These are phyloP conservation scores for Ogataea glucozyma DNA, from an alignment of 805 yeast species.

Conservation along the genomic window DNA sequence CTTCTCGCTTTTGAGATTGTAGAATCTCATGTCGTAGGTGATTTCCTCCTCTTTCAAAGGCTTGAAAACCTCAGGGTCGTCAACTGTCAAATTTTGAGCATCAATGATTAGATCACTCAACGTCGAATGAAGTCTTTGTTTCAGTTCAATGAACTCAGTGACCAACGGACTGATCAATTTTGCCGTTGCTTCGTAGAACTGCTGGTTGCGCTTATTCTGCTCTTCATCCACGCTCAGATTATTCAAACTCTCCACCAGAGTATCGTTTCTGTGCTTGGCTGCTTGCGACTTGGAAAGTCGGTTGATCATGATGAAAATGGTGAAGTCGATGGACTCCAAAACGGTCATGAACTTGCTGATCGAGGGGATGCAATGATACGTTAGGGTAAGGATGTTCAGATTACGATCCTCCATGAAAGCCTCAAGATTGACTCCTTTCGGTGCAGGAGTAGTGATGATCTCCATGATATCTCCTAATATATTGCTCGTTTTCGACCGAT, in stretches of 20 bases:
- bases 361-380: conserved; percentile 53
- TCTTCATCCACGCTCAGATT: conserved; percentile 18
- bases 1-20: conserved; percentile 47
- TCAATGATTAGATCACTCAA: conserved; percentile 61
- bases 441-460: conserved; percentile 41
- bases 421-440: conserved; percentile 24
- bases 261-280: conserved; percentile 20
- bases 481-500: conserved; percentile 39
- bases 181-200: conserved; percentile 37
- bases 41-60: conserved; percentile 59
- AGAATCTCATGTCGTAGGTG: conserved; percentile 40
- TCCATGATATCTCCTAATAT: conserved; percentile 45
- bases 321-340: conserved; percentile 62
- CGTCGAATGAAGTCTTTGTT: conserved; percentile 69
- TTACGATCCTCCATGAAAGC: conserved; percentile 43
- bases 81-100: conserved; percentile 66
- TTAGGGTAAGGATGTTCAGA: conserved; percentile 50
- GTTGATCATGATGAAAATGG: conserved; percentile 44
- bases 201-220: conserved; percentile 22
- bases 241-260: conserved; percentile 29
- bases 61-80: conserved; percentile 73
- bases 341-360: conserved; percentile 51
- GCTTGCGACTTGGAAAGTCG: conserved; percentile 27
- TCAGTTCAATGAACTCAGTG: conserved; percentile 71
- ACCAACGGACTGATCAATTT: conserved; percentile 44